These are phyloP conservation scores for Coffea canephora DNA, from an alignment of 257 asterid genomes.

Conservation along the genomic window DNA sequence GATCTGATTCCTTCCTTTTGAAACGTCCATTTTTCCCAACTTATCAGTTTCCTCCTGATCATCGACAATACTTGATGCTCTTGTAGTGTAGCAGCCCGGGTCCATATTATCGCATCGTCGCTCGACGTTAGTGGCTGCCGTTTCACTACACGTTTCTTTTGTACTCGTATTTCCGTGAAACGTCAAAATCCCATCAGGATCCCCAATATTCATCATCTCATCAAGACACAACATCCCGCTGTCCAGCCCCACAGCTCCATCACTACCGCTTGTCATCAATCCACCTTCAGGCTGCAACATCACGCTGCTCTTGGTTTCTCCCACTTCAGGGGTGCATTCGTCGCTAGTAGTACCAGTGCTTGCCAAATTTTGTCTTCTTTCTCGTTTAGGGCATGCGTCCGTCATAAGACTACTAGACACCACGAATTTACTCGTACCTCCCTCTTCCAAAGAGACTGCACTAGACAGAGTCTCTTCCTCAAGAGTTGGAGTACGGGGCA, in stretches of 20 bases:
- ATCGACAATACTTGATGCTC: background rate
- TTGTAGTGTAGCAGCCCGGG: background rate
- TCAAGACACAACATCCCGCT: constrained; percentile 22
- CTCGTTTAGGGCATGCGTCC: constrained; percentile 9
- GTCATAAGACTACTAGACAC: too few relatives aligned
- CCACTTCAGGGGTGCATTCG: background rate
- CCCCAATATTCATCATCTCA: constrained; percentile 13
- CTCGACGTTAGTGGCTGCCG: background rate
- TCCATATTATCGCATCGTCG: background rate
- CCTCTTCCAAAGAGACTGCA: constrained; percentile 16
- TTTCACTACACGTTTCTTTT: background rate
- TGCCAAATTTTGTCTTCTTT: background rate
- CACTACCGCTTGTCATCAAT: too few relatives aligned
- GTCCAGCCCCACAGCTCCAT: background rate
- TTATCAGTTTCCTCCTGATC: background rate
- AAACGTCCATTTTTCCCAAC: background rate
- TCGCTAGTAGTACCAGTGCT: background rate
- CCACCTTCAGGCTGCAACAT: background rate
- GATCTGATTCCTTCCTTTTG: background rate
- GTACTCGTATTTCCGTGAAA: background rate
- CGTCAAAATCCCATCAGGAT: background rate
- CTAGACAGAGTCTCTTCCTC: constrained; percentile 38
- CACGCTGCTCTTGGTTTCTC: constrained; percentile 8
- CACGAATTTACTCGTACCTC: too few relatives aligned
- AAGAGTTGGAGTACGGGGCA: constrained; percentile 42